These are phyloP conservation scores for Colletotrichum sp. DNA, from an alignment of 2,329 filamentous ascomycete genomes.

Conservation along the genomic window DNA sequence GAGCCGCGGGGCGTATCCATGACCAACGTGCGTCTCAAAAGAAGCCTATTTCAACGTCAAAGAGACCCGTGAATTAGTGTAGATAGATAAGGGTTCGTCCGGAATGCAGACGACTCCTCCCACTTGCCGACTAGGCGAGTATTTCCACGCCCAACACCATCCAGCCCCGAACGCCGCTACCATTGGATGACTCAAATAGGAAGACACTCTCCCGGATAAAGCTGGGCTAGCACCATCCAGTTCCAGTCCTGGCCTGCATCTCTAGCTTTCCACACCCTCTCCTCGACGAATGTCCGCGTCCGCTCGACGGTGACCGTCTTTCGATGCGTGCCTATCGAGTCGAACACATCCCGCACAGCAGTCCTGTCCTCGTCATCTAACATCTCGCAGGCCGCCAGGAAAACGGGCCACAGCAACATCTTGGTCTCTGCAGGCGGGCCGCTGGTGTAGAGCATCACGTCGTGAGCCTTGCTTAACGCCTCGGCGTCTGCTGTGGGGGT, in stretches of 20 bases:
- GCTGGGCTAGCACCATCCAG: conserved; percentile 31
- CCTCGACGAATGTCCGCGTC: conserved; percentile 28
- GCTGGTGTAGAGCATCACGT: conserved; percentile 30
- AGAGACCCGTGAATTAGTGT: background rate
- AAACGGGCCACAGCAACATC: conserved; percentile 33
- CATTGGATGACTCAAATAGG: conserved; percentile 27
- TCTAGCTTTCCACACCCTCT: conserved; percentile 32
- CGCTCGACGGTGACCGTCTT: conserved; percentile 30
- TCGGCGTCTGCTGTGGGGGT: conserved; percentile 25
- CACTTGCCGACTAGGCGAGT: background rate
- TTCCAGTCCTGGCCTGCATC: conserved; percentile 30
- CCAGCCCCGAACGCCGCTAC: background rate
- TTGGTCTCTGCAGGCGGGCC: conserved; percentile 28
- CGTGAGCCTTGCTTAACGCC: conserved; percentile 30
- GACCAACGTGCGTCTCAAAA: background rate
- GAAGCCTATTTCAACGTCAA: conserved; percentile 16
- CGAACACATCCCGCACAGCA: conserved; percentile 27
- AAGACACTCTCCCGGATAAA: conserved; percentile 32
- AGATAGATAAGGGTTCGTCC: background rate
- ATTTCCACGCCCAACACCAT: background rate
- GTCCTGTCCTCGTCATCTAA: conserved; percentile 25
- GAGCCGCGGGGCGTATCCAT: background rate
- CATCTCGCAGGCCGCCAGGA: conserved; percentile 33
- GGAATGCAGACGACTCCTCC: background rate
- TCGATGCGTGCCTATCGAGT: conserved; percentile 27